A percentile compares a stretch with the other conserved stretches of the same genome.
Evolutionary conservation across 2,329 filamentous ascomycete genomes (phyloP).

Genomic region (Pseudogymnoascus sp.): DNA sequence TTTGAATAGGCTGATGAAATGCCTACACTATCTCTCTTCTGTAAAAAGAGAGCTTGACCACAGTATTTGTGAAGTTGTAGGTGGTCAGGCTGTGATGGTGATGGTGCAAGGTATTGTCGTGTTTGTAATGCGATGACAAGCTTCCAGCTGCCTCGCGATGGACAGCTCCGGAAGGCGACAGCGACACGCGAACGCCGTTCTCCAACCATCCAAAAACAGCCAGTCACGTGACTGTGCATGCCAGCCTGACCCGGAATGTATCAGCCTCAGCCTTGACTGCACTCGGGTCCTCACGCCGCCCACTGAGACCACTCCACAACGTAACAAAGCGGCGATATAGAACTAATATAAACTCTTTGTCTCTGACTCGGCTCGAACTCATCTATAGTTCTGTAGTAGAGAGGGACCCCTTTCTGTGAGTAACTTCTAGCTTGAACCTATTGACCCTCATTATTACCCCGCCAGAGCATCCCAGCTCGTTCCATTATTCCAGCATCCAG

Average conservation of each 20-base stretch:
- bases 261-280: slow-evolving; percentile 1
- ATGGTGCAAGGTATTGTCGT: slow-evolving; percentile 11
- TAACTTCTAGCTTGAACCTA: not conserved
- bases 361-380: not conserved
- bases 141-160: slow-evolving; percentile 16
- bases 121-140: slow-evolving; percentile 19
- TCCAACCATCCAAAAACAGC: not conserved
- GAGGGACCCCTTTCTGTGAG: not conserved
- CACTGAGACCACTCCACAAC: not conserved
- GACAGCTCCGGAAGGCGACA: slow-evolving; percentile 21
- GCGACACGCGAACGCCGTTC: slow-evolving; percentile 15
- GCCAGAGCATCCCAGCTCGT: not conserved
- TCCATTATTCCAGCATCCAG: not conserved
- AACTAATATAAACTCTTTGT: not conserved
- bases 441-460: slow-evolving; percentile 1
- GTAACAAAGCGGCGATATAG: not conserved
- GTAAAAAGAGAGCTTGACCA: not conserved
- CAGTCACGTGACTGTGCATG: not conserved
- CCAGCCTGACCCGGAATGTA: slow-evolving; percentile 5
- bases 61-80: not conserved
- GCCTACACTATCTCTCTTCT: not conserved
- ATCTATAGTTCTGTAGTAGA: not conserved
- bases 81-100: slow-evolving; percentile 14
- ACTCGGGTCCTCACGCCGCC: not conserved
- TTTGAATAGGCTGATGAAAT: not conserved